phyloP scores from a whole-genome alignment of 2,329 filamentous ascomycete species.

The Aureobasidium sp. region DNA sequence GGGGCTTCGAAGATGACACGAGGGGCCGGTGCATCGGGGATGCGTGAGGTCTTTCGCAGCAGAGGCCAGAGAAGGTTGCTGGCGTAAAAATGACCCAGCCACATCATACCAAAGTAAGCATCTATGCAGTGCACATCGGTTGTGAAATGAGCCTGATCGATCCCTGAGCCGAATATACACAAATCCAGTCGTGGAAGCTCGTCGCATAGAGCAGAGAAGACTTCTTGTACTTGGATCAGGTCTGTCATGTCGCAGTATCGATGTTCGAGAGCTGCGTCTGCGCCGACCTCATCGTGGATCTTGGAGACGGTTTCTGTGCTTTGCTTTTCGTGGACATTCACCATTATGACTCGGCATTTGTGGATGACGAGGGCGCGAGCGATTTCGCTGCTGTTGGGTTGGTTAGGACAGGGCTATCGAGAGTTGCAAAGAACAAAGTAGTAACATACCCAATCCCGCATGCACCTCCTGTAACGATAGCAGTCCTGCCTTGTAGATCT shows the following conservation, averaged over 20 bases:
- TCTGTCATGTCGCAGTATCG: slow-evolving; percentile 34
- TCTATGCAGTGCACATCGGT: slow-evolving; percentile 31
- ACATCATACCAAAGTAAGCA: slow-evolving; percentile 36
- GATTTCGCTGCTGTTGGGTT: slow-evolving; percentile 15
- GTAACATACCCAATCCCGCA: slow-evolving; percentile 13
- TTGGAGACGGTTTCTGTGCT: slow-evolving; percentile 28
- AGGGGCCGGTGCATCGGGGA: slow-evolving; percentile 28
- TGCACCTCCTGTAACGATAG: slow-evolving; percentile 15
- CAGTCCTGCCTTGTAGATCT: slow-evolving; percentile 13
- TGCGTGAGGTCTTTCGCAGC: slow-evolving; percentile 32
- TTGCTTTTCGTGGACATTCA: slow-evolving; percentile 32
- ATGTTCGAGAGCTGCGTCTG: slow-evolving; percentile 30
- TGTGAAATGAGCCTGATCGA: slow-evolving; percentile 34
- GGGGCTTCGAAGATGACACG: slow-evolving; percentile 36
- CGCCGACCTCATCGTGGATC: slow-evolving; percentile 23
- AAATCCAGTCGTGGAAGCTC: slow-evolving; percentile 33
- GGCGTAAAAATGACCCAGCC: slow-evolving; percentile 37
- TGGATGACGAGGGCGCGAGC: slow-evolving; percentile 16
- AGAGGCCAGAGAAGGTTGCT: slow-evolving; percentile 36
- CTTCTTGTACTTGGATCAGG: slow-evolving; percentile 29
- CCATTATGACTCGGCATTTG: slow-evolving; percentile 21
- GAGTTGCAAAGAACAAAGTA: neutral
- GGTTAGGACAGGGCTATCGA: neutral
- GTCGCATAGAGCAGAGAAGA: slow-evolving; percentile 30
- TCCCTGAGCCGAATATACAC: slow-evolving; percentile 36